phyloP scores from a whole-genome alignment of 371 early-diverging fungal genomes.

The Chytridium lagenaria region DNA sequence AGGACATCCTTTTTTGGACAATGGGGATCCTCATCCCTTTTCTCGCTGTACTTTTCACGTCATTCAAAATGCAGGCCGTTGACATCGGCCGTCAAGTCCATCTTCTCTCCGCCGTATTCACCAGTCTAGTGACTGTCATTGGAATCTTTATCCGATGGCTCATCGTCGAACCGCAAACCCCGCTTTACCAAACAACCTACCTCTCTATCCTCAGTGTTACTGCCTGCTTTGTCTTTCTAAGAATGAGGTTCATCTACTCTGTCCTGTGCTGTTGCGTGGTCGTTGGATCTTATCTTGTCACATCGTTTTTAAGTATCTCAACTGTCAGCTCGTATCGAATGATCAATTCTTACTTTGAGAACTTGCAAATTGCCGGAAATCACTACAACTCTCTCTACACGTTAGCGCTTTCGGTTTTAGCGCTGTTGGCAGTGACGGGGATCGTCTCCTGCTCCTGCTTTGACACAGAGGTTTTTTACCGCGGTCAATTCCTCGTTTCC shows the following conservation, averaged over 20 bases:
- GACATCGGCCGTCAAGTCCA: conserved; percentile 35
- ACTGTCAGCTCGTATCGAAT: neutral
- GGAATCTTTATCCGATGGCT: conserved; percentile 45
- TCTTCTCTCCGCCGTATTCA: conserved; percentile 32
- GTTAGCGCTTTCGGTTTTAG: conserved; percentile 25
- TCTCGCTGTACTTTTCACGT: conserved; percentile 23
- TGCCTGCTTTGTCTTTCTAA: conserved; percentile 37
- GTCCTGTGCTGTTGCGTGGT: conserved; percentile 26
- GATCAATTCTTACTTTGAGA: neutral
- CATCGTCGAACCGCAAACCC: conserved; percentile 41
- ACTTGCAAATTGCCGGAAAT: conserved; percentile 5
- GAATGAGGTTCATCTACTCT: conserved; percentile 44
- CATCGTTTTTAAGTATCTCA: conserved; percentile 11
- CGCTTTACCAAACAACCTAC: conserved; percentile 39
- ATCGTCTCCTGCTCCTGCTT: conserved; percentile 38
- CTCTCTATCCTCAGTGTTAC: conserved; percentile 39
- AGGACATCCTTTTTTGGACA: conserved; percentile 46
- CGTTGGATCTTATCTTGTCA: conserved; percentile 9
- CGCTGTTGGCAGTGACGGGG: conserved; percentile 28
- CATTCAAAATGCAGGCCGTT: conserved; percentile 30
- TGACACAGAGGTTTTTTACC: conserved; percentile 47
- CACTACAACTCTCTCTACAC: conserved; percentile 4
- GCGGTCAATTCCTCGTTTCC: conserved; percentile 45
- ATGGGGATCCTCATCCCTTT: conserved; percentile 44
- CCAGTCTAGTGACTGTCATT: conserved; percentile 27